Base-by-base conservation (phyloP, 1,284 basidiomycete species). In the Apiotrichum siamense region DNA sequence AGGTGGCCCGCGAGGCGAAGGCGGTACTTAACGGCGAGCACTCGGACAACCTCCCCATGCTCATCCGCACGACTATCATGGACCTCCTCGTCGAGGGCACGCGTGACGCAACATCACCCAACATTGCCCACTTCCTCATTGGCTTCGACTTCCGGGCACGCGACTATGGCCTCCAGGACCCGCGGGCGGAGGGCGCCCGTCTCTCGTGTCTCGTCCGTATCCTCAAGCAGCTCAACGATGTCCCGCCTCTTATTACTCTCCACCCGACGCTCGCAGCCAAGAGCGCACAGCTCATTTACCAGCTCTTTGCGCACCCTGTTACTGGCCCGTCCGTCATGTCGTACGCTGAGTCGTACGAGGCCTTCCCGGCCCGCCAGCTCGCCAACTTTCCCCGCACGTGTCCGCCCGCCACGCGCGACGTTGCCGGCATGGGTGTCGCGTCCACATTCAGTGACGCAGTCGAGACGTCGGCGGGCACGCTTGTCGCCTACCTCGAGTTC, bases 341-440 rank as follows among this genome's bases (percentile, higher is more conserved):
- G 0, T 97, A 96, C 68, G 79, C 97, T 37, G 84, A 91, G 36
- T 88, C 87, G 3, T 80, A 85, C 21, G 88, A 93, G 70, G 85
- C 92, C 63, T 97, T 93, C 76, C 90, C 94, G 61, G 83, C 83
- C 2, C 80, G 85, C 7, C 92, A 97, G 69, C 79, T 97, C 20
- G 80, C 83, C 3, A 45, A 61, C 3, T 44, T 68, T 5, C 64
- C 67, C 13, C 59, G 62, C 23, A 44, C 51, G n/a, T 81, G 83
- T 41, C 79, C 80, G 47, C 78, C 79, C 0, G 81, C 84, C 0
- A 48, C 53, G 2, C 67, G 75, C 24, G 74, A 75, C 2, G 57
- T 73, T 11, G 52, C 57, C 31, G 79, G 83, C 0, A 77, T 77
- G 49, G 85, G 94, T 26, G 77, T 85, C 35, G 81, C 89, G 1